phyloP scores from a whole-genome alignment of 352 stramenopile genomes.

The Globisporangium splendens region DNA sequence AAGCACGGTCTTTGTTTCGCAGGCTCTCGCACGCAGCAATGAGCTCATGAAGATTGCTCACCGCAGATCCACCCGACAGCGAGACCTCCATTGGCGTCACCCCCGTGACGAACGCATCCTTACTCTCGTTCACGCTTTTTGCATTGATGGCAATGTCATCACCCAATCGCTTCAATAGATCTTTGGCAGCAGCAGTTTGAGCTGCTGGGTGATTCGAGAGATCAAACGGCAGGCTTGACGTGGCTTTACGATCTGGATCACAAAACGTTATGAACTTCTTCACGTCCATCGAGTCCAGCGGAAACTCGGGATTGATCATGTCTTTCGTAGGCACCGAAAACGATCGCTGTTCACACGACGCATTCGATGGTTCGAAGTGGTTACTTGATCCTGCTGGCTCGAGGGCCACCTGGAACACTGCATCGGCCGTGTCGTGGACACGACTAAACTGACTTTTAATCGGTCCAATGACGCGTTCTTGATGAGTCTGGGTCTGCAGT shows the following conservation, averaged over 20 bases:
- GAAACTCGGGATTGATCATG: constrained; percentile 69
- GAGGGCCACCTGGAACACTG: constrained; percentile 14
- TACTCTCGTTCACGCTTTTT: constrained; percentile 60
- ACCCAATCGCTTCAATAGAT: constrained; percentile 89
- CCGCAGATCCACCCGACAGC: constrained; percentile 12
- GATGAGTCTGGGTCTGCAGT: constrained; percentile 52
- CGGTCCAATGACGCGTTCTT: constrained; percentile 40
- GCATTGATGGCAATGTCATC: constrained; percentile 91
- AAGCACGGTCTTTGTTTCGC: constrained; percentile 44
- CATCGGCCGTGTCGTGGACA: constrained; percentile 43
- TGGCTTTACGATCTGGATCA: constrained; percentile 51
- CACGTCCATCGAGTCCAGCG: constrained; percentile 65
- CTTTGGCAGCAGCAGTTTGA: constrained; percentile 92
- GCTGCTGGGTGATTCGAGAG: constrained; percentile 84
- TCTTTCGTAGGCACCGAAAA: constrained; percentile 24
- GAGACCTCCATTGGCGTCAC: constrained; percentile 53
- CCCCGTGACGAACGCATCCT: constrained; percentile 69
- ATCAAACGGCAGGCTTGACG: constrained; percentile 88
- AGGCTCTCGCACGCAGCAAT: constrained; percentile 48
- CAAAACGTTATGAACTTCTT: constrained; percentile 72
- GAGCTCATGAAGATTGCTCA: constrained; percentile 40
- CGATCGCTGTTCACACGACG: constrained; percentile 61
- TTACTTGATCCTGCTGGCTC: background rate
- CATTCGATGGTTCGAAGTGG: constrained; percentile 68
- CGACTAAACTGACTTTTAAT: constrained; percentile 69